Base-by-base conservation (phyloP, 2,329 filamentous ascomycete genomes). In the Leptographium galeiforme region DNA sequence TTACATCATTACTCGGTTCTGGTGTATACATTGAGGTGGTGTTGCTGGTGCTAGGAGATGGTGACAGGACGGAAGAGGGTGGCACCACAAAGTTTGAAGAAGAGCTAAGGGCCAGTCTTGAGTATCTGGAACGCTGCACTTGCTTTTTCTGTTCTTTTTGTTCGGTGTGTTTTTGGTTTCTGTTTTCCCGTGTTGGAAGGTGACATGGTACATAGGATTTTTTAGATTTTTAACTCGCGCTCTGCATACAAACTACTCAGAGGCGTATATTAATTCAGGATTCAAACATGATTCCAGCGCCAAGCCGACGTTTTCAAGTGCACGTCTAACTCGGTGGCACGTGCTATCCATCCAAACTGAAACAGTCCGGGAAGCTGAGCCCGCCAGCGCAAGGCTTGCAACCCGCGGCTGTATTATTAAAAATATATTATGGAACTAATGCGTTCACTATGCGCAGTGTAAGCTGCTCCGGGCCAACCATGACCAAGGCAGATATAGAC, bases 181-280 rank as follows among this genome's bases (percentile, higher is more conserved):
- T 45, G 34, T 34, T 30, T 46, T 38, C 32, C 16, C 14, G 19
- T 32, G n/a, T 7, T 32, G 45, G 25, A 13, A 47, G 34, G 45
- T 19, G 48, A 48, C 48, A 53, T 52, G 48, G 56, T 57, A 53
- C 52, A 54, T 54, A 56, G 56, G 57, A 55, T 53, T 55, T 54
- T 52, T 52, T 55, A 55, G 54, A 54, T 53, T 56, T 55, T 53
- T 46, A 32, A 48, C 14, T 14, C 30, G 36, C 55, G 40, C 51
- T 40, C 51, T 52, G 48, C 48, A 55, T 50, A 52, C 50, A 52
- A 44, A 41, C 8, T 50, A 19, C 38, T 50, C 30, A 41, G 14
- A 19, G 10, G 38, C 25, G 43, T 50, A 25, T 25, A 25, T 25
- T 25, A 50, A 50, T 50, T 40, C 47, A 49, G 18, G 34, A 50